Evolutionary conservation across 2,329 filamentous ascomycete species (phyloP).

Genomic region (Thermomyces lanuginosus): DNA sequence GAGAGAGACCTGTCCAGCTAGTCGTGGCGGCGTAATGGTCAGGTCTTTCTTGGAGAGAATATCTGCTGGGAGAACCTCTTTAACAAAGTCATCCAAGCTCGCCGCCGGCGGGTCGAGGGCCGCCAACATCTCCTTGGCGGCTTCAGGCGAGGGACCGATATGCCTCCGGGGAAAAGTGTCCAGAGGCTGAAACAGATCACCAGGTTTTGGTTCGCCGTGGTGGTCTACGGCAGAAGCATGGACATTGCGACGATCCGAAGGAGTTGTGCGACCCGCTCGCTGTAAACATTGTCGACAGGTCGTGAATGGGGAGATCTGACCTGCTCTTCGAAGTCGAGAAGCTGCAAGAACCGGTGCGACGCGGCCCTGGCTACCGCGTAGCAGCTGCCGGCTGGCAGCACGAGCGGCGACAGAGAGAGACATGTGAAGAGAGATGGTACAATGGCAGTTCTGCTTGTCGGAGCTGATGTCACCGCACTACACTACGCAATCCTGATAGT

Average conservation of each 20-base stretch:
- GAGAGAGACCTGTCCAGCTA: slow-evolving; percentile 25
- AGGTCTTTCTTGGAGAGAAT: slow-evolving; percentile 55
- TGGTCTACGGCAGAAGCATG: slow-evolving; percentile 85
- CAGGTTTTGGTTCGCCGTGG: slow-evolving; percentile 40
- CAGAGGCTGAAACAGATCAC: slow-evolving; percentile 30
- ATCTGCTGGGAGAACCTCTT: slow-evolving; percentile 65
- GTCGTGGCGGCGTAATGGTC: slow-evolving; percentile 36
- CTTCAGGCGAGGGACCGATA: slow-evolving; percentile 62
- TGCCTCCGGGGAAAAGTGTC: slow-evolving; percentile 62
- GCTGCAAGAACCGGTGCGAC: slow-evolving; percentile 2
- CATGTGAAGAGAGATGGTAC: slow-evolving; percentile 3
- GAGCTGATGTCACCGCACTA: no score
- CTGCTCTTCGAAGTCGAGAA: slow-evolving; percentile 1
- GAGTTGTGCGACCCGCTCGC: slow-evolving; percentile 10
- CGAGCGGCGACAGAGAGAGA: slow-evolving; percentile 5
- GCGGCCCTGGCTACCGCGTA: slow-evolving; percentile 2
- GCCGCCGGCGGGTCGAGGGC: slow-evolving; percentile 56
- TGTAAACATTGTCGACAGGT: slow-evolving; percentile 16
- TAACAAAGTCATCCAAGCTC: slow-evolving; percentile 66
- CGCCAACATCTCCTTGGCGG: slow-evolving; percentile 63
- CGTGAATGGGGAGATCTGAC: slow-evolving; percentile 13
- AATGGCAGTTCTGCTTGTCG: slow-evolving; percentile 2
- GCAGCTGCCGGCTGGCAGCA: slow-evolving; percentile 4
- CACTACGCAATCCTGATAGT: background rate
- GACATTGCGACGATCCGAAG: slow-evolving; percentile 33